phyloP scores from a whole-genome alignment of 2,329 filamentous ascomycete genomes.

The Polytolypa hystricis region DNA sequence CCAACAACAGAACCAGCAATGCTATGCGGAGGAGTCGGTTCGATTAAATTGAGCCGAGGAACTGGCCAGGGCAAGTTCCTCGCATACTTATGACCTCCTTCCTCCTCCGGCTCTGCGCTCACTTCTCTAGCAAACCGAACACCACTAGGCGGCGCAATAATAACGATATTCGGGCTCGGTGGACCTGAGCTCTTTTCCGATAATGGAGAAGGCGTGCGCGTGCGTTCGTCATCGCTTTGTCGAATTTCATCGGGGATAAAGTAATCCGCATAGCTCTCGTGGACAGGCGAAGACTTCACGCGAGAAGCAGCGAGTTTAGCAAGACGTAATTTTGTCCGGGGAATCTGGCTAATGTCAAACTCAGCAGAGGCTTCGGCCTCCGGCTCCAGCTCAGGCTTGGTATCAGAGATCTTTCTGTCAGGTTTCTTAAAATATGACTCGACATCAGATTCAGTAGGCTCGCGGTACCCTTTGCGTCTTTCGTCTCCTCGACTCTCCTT shows the following conservation, averaged over 20 bases:
- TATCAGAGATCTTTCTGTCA: too few species aligned
- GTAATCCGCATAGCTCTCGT: constrained; percentile 34
- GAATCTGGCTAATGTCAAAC: constrained; percentile 1
- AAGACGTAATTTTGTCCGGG: constrained; percentile 9
- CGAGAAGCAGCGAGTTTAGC: constrained; percentile 22
- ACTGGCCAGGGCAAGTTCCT: constrained; percentile 34
- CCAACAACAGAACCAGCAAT: constrained; percentile 28
- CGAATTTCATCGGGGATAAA: constrained; percentile 31
- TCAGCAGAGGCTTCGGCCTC: background rate
- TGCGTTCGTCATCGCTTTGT: constrained; percentile 28
- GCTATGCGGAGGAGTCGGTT: constrained; percentile 47
- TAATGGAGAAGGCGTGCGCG: constrained; percentile 7
- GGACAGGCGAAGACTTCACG: constrained; percentile 21
- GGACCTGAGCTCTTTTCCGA: constrained; percentile 10
- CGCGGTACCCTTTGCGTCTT: constrained; percentile 30
- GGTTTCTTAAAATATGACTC: background rate
- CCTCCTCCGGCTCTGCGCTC: constrained; percentile 8
- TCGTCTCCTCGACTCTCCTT: constrained; percentile 25
- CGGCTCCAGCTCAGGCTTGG: constrained; percentile 9
- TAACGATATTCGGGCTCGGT: constrained; percentile 20
- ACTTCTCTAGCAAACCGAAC: constrained; percentile 15
- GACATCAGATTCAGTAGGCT: constrained; percentile 16
- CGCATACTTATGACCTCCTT: constrained; percentile 13
- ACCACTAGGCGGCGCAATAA: constrained; percentile 22
- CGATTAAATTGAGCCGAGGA: constrained; percentile 45